Conservation (phyloP, 2,329 filamentous ascomycete species). For the Penicillium sp. region DNA sequence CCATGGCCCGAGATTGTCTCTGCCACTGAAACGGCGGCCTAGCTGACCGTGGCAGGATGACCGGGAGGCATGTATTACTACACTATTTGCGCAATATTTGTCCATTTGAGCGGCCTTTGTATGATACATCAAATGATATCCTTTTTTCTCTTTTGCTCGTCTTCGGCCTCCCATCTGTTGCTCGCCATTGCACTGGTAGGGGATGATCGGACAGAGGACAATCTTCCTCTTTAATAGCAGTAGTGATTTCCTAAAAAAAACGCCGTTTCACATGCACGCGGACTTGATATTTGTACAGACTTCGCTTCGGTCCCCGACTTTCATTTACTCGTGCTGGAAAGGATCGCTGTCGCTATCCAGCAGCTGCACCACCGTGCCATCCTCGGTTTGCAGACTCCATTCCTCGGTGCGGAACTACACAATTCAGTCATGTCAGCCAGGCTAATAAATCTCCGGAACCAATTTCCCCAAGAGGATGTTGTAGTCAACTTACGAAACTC, state of each 20-base stretch:
- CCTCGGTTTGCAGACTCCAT: slow-evolving; percentile 73
- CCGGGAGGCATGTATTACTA: slow-evolving; percentile 35
- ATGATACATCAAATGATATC: slow-evolving; percentile 40
- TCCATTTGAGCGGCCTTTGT: slow-evolving; percentile 36
- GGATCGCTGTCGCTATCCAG: slow-evolving; percentile 64
- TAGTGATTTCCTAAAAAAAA: slow-evolving; percentile 13
- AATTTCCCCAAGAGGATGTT: neutral
- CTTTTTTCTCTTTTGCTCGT: slow-evolving; percentile 22
- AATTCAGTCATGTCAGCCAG: too few species aligned
- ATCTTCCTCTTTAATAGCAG: too few species aligned
- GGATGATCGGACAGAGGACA: too few species aligned
- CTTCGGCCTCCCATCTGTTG: too few species aligned
- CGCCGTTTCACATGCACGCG: slow-evolving; percentile 22
- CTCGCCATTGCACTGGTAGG: too few species aligned
- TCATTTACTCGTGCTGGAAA: slow-evolving; percentile 49
- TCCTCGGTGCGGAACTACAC: slow-evolving; percentile 85
- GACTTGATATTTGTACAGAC: slow-evolving; percentile 25
- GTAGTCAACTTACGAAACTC: slow-evolving; percentile 49
- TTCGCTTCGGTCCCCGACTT: slow-evolving; percentile 30
- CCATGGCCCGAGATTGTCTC: slow-evolving; percentile 54
- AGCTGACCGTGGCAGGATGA: slow-evolving; percentile 12
- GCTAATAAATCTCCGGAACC: too few species aligned
- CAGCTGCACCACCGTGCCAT: slow-evolving; percentile 65
- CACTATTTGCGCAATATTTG: slow-evolving; percentile 28
- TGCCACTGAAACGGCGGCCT: slow-evolving; percentile 24